Evolutionary conservation across 2,329 filamentous ascomycete genomes (phyloP).

Genomic region (Hypoxylon sp.): DNA sequence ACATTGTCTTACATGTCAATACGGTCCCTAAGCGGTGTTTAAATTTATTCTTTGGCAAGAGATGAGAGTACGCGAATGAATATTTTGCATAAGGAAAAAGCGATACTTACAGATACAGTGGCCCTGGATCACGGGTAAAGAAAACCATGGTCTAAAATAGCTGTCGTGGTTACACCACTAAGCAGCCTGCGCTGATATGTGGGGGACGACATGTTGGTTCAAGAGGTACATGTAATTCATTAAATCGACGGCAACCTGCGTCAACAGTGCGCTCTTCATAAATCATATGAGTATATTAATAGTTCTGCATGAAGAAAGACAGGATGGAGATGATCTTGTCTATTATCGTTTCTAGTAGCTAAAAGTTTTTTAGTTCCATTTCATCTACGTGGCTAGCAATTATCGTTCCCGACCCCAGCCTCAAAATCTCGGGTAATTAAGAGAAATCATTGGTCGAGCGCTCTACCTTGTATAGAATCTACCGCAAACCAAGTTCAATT

Average conservation of each 20-base stretch:
- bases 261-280: conserved; percentile 52
- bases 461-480: conserved; percentile 26
- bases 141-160: conserved; percentile 49
- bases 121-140: conserved; percentile 42
- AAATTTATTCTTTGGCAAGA: neutral
- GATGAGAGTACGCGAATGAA: neutral
- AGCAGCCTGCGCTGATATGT: conserved; percentile 43
- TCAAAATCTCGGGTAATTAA: conserved; percentile 49
- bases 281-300: conserved; percentile 52
- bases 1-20: neutral
- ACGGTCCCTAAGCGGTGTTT: neutral
- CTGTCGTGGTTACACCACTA: conserved; percentile 45
- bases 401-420: conserved; percentile 43
- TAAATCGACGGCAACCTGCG: conserved; percentile 59
- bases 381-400: conserved; percentile 31
- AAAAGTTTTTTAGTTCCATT: conserved; percentile 31
- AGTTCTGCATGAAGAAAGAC: conserved; percentile 53
- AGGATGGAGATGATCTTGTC: conserved; percentile 44
- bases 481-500: conserved; percentile 33
- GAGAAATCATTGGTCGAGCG: conserved; percentile 45
- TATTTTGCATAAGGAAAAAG: neutral
- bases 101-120: conserved; percentile 26
- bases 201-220: conserved; percentile 52
- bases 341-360: conserved; percentile 31
- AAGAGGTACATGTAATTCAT: conserved; percentile 51